These are phyloP conservation scores for Termitomyces sp. DNA, from an alignment of 768 basidiomycete genomes.

Conservation along the genomic window DNA sequence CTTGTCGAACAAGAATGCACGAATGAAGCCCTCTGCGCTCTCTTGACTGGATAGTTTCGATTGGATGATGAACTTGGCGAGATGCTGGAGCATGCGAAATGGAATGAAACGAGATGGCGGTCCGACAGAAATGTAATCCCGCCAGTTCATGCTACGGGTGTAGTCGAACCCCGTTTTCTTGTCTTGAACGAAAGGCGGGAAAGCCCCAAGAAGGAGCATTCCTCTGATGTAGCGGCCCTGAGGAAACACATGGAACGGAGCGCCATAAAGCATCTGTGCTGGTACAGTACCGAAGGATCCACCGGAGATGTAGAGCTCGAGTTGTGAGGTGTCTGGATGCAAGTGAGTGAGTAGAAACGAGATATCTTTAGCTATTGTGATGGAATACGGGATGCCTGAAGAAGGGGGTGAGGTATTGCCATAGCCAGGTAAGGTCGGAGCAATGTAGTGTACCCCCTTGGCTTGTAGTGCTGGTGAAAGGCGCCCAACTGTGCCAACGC, in stretches of 20 bases:
- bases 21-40: conserved; percentile 31
- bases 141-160: conserved; percentile 31
- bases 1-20: conserved; percentile 24
- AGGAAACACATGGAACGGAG: conserved; percentile 38
- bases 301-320: conserved; percentile 37
- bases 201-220: conserved; percentile 31
- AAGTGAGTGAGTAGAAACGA: conserved; percentile 33
- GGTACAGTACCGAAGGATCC: conserved; percentile 43
- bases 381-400: conserved; percentile 23
- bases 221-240: conserved; percentile 36
- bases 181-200: conserved; percentile 34
- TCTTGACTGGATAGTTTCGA: conserved; percentile 28
- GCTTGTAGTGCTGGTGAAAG: conserved; percentile 17
- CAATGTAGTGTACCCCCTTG: conserved; percentile 26
- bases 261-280: conserved; percentile 45
- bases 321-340: conserved; percentile 25
- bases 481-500: conserved; percentile 23
- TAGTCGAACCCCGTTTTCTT: conserved; percentile 23
- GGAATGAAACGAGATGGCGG: conserved; percentile 28
- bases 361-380: conserved; percentile 29
- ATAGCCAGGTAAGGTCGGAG: conserved; percentile 44
- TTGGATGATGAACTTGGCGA: conserved; percentile 22
- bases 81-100: conserved; percentile 20
- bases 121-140: conserved; percentile 33
- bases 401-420: conserved; percentile 34